These are phyloP conservation scores for Sporothrix luriei DNA, from an alignment of 2,329 filamentous ascomycete species.

Conservation along the genomic window DNA sequence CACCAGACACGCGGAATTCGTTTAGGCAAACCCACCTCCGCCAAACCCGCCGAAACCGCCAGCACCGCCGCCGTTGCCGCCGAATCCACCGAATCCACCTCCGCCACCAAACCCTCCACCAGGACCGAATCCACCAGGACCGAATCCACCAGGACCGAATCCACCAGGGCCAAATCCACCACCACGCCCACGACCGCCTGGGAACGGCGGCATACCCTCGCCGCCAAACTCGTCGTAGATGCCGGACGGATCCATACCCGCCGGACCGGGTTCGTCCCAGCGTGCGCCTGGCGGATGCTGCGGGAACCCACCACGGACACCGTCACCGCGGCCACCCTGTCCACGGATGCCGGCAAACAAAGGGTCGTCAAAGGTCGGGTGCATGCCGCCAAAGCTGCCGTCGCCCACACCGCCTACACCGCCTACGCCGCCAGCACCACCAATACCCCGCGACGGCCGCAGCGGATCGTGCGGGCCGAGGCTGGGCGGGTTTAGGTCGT, in stretches of 20 bases:
- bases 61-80: conserved; percentile 26
- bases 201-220: conserved; percentile 37
- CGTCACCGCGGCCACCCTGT: conserved; percentile 47
- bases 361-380: conserved; percentile 92
- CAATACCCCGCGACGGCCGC: conserved; percentile 62
- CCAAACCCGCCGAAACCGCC: conserved; percentile 40
- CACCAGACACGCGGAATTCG: neutral
- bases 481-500: conserved; percentile 85
- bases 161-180: conserved; percentile 44
- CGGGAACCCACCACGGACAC: conserved; percentile 52
- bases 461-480: conserved; percentile 85
- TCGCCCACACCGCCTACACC: conserved; percentile 58
- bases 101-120: conserved; percentile 41
- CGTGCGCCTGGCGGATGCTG: conserved; percentile 84
- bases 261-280: conserved; percentile 76
- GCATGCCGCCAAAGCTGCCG: conserved; percentile 74
- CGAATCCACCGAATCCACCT: conserved; percentile 28
- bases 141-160: conserved; percentile 40
- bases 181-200: neutral
- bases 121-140: conserved; percentile 46
- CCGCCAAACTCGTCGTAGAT: conserved; percentile 47
- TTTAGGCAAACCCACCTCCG: conserved; percentile 7
- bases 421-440: conserved; percentile 50
- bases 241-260: conserved; percentile 60
- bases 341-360: conserved; percentile 67